Base-by-base conservation (phyloP, 1,139 yeast species). In the Arxiozyma telluris region DNA sequence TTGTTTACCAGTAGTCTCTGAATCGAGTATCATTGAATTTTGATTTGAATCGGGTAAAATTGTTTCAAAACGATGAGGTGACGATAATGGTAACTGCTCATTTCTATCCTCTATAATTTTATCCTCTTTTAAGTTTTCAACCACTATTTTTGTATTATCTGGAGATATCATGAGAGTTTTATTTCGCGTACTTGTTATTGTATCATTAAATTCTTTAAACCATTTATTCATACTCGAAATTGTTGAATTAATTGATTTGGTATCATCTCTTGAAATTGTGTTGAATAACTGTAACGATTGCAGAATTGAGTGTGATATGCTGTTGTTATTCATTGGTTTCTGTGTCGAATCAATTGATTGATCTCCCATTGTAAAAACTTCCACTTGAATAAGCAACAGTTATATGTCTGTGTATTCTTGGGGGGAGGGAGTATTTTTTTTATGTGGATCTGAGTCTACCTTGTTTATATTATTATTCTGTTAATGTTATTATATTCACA, bases 301-400 rank as follows among this genome's bases (percentile, higher is more conserved):
- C 8, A 67, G 58, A 38, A 67, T 64, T 12, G 70, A 66, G 50
- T 69, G 57, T 6, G 71, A 64, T 22, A 46, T 46, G 15, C 30
- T 22, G 23, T 65, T 59, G n/a, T 69, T 69, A 41, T 64, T 61
- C 21, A 58, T 54, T 54, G 65, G 63, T 52, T 59, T 62, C 53
- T 59, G 60, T 38, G 68, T 69, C 21, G 69, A 67, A 47, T 55
- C 52, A 22, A 63, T 55, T 20, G 64, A 64, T 69, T 69, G 65
- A 54, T 66, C 68, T 11, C 22, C 41, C 39, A 46, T 45, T 9
- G 21, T 45, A 20, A 11, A 45, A 27, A 12, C 21, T 18, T 3
- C n/a, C 5, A 69, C 65, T 66, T 25, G 39, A 48, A n/a, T 23
- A n/a, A 34, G 39, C n/a, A 15, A 34, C n/a, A 15, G n/a, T 12